Base-by-base conservation (phyloP, 768 basidiomycete species). In the Hysterangium stoloniferum region DNA sequence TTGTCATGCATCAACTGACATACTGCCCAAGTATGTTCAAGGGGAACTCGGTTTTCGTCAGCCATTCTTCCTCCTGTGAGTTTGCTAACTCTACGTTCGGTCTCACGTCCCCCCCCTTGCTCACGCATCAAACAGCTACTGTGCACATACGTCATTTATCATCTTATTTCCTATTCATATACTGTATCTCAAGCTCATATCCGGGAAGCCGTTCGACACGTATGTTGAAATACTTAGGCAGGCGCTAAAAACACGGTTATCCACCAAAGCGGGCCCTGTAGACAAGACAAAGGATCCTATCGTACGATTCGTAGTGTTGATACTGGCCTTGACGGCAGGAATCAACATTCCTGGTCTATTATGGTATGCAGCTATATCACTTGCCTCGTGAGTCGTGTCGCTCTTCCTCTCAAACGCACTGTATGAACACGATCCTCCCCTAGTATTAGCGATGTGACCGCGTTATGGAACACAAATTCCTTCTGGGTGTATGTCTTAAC, bases 401-500 rank as follows among this genome's bases (percentile, higher is more conserved):
- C 56, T 53, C 19, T 6, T n/a, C 49, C 50, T 58, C 22, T 34
- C 24, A 52, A 24, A 22, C 24, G 20, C 33, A 7, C n/a, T 25
- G 27, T 42, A 17, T 9, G 8, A 37, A n/a, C 22, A 22, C 17
- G 40, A 4, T 28, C 27, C 43, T 45, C 47, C 20, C 51, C 24
- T 54, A 90, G 91, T 20, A 72, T 91, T 24, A 84, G 82, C 57
- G 89, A 93, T 65, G 79, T 93, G 24, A 94, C 90, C 28, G 65
- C 69, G 0, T 7, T 28, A 35, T 91, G 87, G 81, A 94, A 95
- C 61, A 82, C 86, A 6, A 88, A 86, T 59, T 84, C 88, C 1
- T 93, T 97, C 69, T 93, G 91, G 64, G 86, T 88, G 4, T 98
- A 97, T 62, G 62, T 91, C 24, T 78, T 97, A 62, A 78, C 83